Evolutionary conservation across 2,329 filamentous ascomycete genomes (phyloP).

Genomic region (Arthrobotrys sinensis): DNA sequence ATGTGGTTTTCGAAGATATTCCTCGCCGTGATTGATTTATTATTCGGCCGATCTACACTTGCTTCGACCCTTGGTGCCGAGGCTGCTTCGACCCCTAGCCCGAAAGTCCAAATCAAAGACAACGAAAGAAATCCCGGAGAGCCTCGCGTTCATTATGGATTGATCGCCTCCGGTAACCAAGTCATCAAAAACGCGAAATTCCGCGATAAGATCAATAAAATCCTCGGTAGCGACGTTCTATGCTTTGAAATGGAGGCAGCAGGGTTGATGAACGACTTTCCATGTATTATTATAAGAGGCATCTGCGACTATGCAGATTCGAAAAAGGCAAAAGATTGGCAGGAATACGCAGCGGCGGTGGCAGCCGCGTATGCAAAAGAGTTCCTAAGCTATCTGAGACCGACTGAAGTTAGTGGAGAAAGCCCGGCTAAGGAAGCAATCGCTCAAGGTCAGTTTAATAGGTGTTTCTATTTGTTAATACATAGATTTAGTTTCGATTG

Average conservation of each 20-base stretch:
- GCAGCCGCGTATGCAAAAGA: slow-evolving; percentile 35
- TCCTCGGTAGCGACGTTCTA: slow-evolving; percentile 1
- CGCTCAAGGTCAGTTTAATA: slow-evolving; percentile 7
- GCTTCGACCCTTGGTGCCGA: no score
- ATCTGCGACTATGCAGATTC: slow-evolving; percentile 25
- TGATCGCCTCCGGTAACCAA: slow-evolving; percentile 23
- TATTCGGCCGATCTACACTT: background rate
- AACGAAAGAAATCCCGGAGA: background rate
- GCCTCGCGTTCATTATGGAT: slow-evolving; percentile 12
- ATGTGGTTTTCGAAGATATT: background rate
- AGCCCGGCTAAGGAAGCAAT: background rate
- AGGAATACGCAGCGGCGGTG: slow-evolving; percentile 21
- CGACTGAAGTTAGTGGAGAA: background rate
- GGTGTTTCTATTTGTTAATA: background rate
- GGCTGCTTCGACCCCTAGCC: background rate
- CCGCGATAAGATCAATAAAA: background rate
- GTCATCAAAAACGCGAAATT: slow-evolving; percentile 11
- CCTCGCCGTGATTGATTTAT: background rate
- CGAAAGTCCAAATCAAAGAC: background rate
- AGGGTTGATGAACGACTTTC: slow-evolving; percentile 12
- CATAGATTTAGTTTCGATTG: no score
- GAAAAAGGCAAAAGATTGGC: slow-evolving; percentile 17
- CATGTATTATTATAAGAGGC: slow-evolving; percentile 15
- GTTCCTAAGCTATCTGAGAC: background rate
- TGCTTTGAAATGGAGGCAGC: slow-evolving; percentile 27